Percentiles rank a stretch among this genome's conserved stretches.
These are phyloP conservation scores for Cladosporium austrohemisphaericum DNA, from an alignment of 2,329 filamentous ascomycete species.

Conservation along the genomic window DNA sequence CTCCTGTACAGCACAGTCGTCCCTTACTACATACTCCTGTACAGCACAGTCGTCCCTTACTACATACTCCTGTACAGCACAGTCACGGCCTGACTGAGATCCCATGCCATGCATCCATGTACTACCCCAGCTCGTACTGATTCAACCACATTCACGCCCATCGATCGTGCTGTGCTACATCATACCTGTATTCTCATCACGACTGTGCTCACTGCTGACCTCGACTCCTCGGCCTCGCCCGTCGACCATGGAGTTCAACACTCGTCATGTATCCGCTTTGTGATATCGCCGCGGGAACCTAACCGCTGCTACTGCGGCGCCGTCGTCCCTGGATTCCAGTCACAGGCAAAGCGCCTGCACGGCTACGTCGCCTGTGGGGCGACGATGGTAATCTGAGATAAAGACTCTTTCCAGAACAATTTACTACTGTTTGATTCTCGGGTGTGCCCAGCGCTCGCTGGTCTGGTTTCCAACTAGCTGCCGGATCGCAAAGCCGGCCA, in stretches of 20 bases:
- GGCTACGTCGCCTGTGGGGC: conserved; percentile 5
- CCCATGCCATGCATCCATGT: too few relatives aligned
- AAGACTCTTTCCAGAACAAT: neutral
- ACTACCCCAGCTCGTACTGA: neutral
- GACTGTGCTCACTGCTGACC: conserved; percentile 11
- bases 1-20: neutral
- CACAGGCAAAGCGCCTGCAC: conserved; percentile 3
- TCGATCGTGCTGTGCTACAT: conserved; percentile 5
- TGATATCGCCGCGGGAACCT: conserved; percentile 5
- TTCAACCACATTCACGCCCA: neutral
- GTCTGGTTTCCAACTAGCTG: too few relatives aligned
- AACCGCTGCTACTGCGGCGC: conserved; percentile 14
- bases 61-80: neutral
- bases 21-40: too few relatives aligned
- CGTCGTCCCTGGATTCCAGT: neutral
- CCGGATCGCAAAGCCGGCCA: too few relatives aligned
- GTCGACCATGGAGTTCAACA: conserved; percentile 4
- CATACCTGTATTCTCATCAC: too few relatives aligned
- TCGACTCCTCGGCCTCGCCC: conserved; percentile 8
- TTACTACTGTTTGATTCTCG: too few relatives aligned
- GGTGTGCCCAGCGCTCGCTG: too few relatives aligned
- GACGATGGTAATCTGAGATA: neutral
- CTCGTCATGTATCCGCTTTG: conserved; percentile 11
- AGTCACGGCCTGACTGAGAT: neutral
- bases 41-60: neutral